Base-by-base conservation (phyloP, 176 grass and related monocot species). In the Dactylis glomerata region DNA sequence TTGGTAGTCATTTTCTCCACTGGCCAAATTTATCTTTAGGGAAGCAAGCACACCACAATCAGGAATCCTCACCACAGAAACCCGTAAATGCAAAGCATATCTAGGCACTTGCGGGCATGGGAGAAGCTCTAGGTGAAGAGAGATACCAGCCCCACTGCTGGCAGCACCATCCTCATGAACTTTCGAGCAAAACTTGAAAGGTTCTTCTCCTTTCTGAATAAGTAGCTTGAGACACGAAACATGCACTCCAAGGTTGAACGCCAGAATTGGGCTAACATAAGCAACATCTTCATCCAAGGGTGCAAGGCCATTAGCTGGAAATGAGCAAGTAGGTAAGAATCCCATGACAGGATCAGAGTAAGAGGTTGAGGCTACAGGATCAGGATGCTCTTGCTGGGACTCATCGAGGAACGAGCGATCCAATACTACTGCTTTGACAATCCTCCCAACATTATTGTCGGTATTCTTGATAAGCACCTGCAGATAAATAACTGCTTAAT, bases 211-310 rank as follows among this genome's bases (percentile, higher is more conserved):
- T 70, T 73, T 81, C 70, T 77, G 63, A 80, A 95, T 84, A 83
- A 92, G 83, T 92, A 93, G 66, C 69, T 90, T 92, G 74, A 95
- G 83, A 73, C 86, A 92, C 61, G 91, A 92, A 68, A 95, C 54
- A 90, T 99, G 93, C 41, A 96, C 44, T 38, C 96, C 91, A 40
- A 96, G 88, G 74, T 99, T 99, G 86, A 96, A 99, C n/a, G 96
- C 96, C 79, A 99, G 62, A 58, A 99, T 82, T 64, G 93, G 96
- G 84, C 87, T 96, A 38, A 93, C 41, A 89, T 92, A 96, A 72
- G 87, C 93, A 69, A 96, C 76, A 52, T 89, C 84, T 70, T 82
- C 59, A 77, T 92, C 79, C 40, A 62, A 73, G 3, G 83, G 68
- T 14, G 44, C 17, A 65, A 36, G 41, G 27, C 46, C 20, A 15